phyloP scores from a whole-genome alignment of 495 filamentous ascomycete genomes.

The Tuber aestivum region DNA sequence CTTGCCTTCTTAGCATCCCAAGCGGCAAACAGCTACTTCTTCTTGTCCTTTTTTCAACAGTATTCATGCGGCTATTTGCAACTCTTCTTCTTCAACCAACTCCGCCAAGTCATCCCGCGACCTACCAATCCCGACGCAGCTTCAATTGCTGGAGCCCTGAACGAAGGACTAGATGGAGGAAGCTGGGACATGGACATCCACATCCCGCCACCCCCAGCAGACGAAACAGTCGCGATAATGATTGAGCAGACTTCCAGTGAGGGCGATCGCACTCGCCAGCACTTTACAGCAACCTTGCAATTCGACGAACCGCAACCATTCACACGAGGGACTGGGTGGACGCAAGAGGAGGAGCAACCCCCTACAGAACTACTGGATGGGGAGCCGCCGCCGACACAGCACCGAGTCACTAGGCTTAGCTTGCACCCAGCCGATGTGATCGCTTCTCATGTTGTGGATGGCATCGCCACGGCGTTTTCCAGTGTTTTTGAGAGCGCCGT shows the following conservation, averaged over 20 bases:
- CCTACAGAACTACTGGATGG: slow-evolving; percentile 16
- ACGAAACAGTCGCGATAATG: slow-evolving; percentile 32
- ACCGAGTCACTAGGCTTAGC: slow-evolving; percentile 36
- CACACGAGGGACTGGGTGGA: slow-evolving; percentile 13
- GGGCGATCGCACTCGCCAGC: slow-evolving; percentile 14
- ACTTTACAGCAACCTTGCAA: slow-evolving; percentile 35
- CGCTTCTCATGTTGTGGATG: slow-evolving; percentile 37
- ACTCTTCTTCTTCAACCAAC: slow-evolving; percentile 26
- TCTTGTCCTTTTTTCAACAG: slow-evolving; percentile 37
- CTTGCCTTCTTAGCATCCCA: slow-evolving; percentile 21
- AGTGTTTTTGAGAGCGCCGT: slow-evolving; percentile 35
- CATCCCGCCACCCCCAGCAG: slow-evolving; percentile 2
- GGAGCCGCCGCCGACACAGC: slow-evolving; percentile 19
- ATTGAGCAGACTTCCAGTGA: slow-evolving; percentile 30
- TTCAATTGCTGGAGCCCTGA: slow-evolving; percentile 28
- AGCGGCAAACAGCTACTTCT: slow-evolving; percentile 28
- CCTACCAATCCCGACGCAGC: slow-evolving; percentile 34
- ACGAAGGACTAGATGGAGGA: slow-evolving; percentile 18
- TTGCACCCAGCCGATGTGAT: slow-evolving; percentile 36
- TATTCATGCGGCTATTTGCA: slow-evolving; percentile 21
- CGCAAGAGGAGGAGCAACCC: slow-evolving; percentile 13
- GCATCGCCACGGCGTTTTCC: slow-evolving; percentile 33
- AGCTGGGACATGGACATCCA: slow-evolving; percentile 18
- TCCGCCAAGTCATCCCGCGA: slow-evolving; percentile 33
- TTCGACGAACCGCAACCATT: slow-evolving; percentile 13